Conservation (phyloP, 2,329 filamentous ascomycete species). For the Plectosphaerella sp. region DNA sequence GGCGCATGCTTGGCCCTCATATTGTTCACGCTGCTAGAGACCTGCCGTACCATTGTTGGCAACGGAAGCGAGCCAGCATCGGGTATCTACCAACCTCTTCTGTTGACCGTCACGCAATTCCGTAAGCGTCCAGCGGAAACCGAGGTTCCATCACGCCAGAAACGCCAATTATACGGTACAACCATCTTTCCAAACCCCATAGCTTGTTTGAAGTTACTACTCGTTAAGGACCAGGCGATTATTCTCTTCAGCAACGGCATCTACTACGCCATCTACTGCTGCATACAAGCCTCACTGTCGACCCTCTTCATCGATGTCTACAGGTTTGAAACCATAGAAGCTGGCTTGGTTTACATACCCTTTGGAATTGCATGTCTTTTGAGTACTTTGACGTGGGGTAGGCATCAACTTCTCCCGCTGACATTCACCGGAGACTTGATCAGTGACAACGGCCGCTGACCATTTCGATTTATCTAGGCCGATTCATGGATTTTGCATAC, state of each 20-base stretch:
- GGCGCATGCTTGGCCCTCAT: conserved; percentile 32
- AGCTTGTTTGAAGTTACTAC: no score
- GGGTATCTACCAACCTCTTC: not conserved
- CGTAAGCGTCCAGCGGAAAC: not conserved
- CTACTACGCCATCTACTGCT: no score
- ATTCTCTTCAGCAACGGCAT: no score
- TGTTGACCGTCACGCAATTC: not conserved
- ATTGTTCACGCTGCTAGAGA: conserved; percentile 36
- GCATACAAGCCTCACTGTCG: not conserved
- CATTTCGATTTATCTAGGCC: no score
- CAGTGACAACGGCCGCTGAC: no score
- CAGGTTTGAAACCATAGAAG: not conserved
- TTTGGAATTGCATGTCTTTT: not conserved
- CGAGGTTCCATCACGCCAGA: not conserved
- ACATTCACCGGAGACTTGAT: no score
- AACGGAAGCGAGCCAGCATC: not conserved
- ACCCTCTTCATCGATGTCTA: not conserved
- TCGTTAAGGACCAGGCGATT: no score
- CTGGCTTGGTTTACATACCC: not conserved
- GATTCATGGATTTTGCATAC: no score
- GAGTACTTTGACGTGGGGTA: no score
- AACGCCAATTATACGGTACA: not conserved
- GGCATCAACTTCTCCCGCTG: no score
- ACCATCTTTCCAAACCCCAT: no score
- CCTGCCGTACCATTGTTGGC: not conserved